Evolutionary conservation across 129 eudicot genomes (phyloP).

Genomic region (Lonicera japonica): DNA sequence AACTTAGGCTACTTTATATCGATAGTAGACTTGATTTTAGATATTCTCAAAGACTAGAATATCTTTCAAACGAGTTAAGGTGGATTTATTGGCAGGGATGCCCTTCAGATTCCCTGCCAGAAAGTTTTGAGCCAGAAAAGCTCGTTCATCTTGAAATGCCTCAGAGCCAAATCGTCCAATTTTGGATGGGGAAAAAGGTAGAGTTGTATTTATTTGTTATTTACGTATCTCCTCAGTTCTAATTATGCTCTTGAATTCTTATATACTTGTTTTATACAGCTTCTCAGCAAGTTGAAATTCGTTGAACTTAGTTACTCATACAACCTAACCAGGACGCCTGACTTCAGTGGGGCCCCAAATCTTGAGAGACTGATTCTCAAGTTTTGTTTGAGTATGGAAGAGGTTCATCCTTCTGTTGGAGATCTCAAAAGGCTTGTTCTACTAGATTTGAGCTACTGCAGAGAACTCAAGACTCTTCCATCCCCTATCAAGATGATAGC

Average conservation of each 20-base stretch:
- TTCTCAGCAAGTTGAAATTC: constrained; percentile 10
- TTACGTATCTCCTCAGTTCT: neutral
- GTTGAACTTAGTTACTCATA: constrained; percentile 9
- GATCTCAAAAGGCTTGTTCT: constrained; percentile 3
- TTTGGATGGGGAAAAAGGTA: constrained; percentile 23
- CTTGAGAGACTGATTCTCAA: constrained; percentile 16
- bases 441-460: constrained; percentile 3
- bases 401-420: constrained; percentile 18
- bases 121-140: constrained; percentile 1
- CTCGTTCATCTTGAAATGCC: constrained; percentile 18
- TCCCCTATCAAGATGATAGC: constrained; percentile 4
- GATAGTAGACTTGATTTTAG: neutral
- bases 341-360: constrained; percentile 9
- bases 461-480: neutral
- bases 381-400: neutral
- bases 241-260: neutral
- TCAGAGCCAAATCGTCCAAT: constrained; percentile 3
- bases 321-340: constrained; percentile 5
- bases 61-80: constrained; percentile 16
- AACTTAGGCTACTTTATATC: neutral
- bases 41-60: neutral
- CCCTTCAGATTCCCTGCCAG: constrained; percentile 3
- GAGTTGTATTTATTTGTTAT: neutral
- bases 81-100: constrained; percentile 10
- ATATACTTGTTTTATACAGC: neutral